Percentiles rank a stretch among this genome's conserved stretches.
Conservation (phyloP, 441 rosid species). For the Erodium trifolium region DNA sequence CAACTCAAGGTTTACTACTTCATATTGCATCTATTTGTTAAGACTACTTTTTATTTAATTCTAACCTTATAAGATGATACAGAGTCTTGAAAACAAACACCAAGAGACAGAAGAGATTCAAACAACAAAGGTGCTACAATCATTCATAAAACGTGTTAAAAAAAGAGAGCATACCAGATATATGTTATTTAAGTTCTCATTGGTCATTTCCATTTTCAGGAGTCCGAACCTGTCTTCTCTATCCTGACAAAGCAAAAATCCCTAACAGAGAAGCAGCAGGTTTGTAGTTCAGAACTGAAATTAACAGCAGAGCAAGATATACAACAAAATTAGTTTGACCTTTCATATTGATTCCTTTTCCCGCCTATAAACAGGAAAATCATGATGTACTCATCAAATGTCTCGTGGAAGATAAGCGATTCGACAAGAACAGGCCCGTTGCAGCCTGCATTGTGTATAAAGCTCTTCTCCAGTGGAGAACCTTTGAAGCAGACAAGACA, state of each 20-base stretch:
- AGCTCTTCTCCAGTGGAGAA: conserved; percentile 63
- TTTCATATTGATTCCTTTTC: conserved; percentile 9
- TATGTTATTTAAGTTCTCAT: conserved; percentile 8
- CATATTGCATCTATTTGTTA: not conserved
- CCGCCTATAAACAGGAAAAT: conserved; percentile 38
- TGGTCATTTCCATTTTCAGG: conserved; percentile 33
- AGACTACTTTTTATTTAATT: not conserved
- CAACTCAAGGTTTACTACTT: conserved; percentile 29
- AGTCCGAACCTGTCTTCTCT: conserved; percentile 27
- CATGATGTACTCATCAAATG: conserved; percentile 49
- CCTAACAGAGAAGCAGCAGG: conserved; percentile 55
- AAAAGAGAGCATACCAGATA: conserved; percentile 1
- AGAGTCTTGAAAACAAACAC: not conserved
- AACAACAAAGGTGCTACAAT: conserved; percentile 28
- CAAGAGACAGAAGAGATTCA: conserved; percentile 24
- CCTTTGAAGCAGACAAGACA: conserved; percentile 65
- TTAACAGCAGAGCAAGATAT: not conserved
- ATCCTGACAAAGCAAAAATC: conserved; percentile 43
- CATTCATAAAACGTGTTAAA: conserved; percentile 13
- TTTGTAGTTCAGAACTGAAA: conserved; percentile 20
- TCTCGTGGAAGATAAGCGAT: conserved; percentile 41
- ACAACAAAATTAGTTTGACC: not conserved
- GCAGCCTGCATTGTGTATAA: conserved; percentile 57
- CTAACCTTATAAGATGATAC: not conserved
- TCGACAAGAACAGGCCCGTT: conserved; percentile 39